A percentile compares a stretch with the other conserved stretches of the same genome.
phyloP scores from a whole-genome alignment of 371 early-diverging fungal genomes.

The Quaeritorhiza haematococci region DNA sequence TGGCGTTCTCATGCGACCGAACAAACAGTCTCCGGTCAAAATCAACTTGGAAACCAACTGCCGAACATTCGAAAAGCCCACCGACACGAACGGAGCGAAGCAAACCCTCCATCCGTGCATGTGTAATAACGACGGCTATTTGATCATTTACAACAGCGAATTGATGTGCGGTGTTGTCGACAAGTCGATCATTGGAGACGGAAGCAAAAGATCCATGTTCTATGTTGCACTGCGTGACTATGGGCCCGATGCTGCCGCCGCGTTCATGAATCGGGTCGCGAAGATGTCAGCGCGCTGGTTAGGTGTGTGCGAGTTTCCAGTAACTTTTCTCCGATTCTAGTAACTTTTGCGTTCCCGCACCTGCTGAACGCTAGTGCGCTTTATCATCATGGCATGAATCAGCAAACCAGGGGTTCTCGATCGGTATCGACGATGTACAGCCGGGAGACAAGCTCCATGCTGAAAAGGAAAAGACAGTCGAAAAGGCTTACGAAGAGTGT shows the following conservation, averaged over 20 bases:
- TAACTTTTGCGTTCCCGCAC: not conserved
- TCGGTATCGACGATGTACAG: slow-evolving; percentile 97
- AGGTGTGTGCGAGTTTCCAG: slow-evolving; percentile 34
- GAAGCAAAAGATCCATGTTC: slow-evolving; percentile 90
- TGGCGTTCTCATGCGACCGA: slow-evolving; percentile 83
- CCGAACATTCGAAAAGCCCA: slow-evolving; percentile 35
- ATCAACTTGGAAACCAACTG: slow-evolving; percentile 88
- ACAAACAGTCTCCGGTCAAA: slow-evolving; percentile 57
- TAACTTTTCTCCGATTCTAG: not conserved
- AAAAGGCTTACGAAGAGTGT: slow-evolving; percentile 77
- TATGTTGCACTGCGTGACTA: slow-evolving; percentile 91
- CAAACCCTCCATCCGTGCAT: slow-evolving; percentile 52
- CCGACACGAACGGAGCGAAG: slow-evolving; percentile 9
- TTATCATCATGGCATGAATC: not conserved
- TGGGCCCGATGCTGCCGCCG: slow-evolving; percentile 80
- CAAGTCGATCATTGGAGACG: slow-evolving; percentile 95
- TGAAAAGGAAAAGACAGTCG: slow-evolving; percentile 76
- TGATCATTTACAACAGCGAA: slow-evolving; percentile 88
- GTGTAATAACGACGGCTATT: slow-evolving; percentile 85
- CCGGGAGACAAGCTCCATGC: slow-evolving; percentile 72
- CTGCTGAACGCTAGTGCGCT: not conserved
- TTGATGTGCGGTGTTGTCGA: slow-evolving; percentile 94
- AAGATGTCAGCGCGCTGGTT: slow-evolving; percentile 92
- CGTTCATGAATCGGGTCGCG: slow-evolving; percentile 91
- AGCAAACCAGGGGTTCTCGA: slow-evolving; percentile 93